Evolutionary conservation across 805 yeast genomes (phyloP).

Genomic region (Vanderwaltozyma tropicalis): DNA sequence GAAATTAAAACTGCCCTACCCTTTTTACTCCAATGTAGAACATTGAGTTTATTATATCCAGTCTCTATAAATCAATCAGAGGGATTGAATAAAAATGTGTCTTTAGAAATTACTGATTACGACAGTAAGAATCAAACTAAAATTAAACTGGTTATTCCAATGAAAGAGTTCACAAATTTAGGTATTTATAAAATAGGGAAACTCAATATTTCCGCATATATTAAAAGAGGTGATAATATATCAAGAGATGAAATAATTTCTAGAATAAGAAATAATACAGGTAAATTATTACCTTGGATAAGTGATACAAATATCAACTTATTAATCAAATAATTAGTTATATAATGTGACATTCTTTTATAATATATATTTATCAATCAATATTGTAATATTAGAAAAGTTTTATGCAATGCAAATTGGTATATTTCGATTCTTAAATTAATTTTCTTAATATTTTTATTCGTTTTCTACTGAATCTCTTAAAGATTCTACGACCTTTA

Average conservation of each 20-base stretch:
- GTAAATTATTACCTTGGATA: conserved; percentile 14
- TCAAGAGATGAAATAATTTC: conserved; percentile 4
- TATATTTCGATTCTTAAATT: no score
- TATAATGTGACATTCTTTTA: not conserved
- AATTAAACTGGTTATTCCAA: conserved; percentile 6
- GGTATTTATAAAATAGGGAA: conserved; percentile 1
- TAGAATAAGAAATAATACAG: conserved; percentile 6
- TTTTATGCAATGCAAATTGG: conserved; percentile 4
- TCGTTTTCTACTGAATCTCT: conserved; percentile 42
- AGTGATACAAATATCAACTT: conserved; percentile 6
- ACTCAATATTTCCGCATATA: conserved; percentile 4
- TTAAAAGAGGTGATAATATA: conserved; percentile 3
- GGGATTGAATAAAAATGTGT: not conserved
- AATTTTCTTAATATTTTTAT: no score
- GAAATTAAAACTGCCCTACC: conserved; percentile 4
- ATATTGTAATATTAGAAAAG: conserved; percentile 6
- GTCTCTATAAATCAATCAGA: conserved; percentile 1
- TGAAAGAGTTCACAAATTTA: conserved; percentile 9
- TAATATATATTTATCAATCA: not conserved
- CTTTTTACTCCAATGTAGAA: conserved; percentile 7
- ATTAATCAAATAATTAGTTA: not conserved
- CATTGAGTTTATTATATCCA: conserved; percentile 13
- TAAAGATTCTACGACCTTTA: conserved; percentile 68
- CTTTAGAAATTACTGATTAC: conserved; percentile 9
- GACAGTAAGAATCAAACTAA: conserved; percentile 9